A percentile compares a stretch with the other conserved stretches of the same genome.
phyloP scores from a whole-genome alignment of 495 filamentous ascomycete genomes.

The Daldinia concentrica region DNA sequence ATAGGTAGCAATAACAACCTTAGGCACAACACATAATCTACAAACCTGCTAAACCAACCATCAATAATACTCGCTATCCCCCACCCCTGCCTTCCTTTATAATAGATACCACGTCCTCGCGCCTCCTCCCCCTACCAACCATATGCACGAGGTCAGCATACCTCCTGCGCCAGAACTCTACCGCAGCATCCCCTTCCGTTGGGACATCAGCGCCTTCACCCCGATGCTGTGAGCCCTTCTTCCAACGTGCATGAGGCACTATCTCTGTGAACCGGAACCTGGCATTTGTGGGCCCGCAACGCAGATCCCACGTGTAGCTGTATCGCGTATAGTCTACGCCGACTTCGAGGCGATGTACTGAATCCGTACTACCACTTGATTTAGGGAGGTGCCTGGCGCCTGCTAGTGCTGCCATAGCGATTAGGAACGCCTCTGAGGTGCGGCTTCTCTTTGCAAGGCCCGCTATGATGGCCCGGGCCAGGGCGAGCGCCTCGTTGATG shows the following conservation, averaged over 20 bases:
- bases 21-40: background rate
- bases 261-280: constrained; percentile 59
- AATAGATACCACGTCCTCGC: background rate
- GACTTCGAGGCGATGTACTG: constrained; percentile 52
- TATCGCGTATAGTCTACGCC: constrained; percentile 52
- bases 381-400: constrained; percentile 58
- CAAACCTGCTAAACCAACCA: background rate
- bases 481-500: constrained; percentile 59
- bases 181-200: constrained; percentile 45
- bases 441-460: constrained; percentile 54
- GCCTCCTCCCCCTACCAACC: constrained; percentile 38
- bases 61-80: background rate
- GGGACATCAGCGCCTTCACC: constrained; percentile 31
- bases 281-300: constrained; percentile 55
- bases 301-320: constrained; percentile 56
- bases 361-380: constrained; percentile 35
- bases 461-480: constrained; percentile 56
- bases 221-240: constrained; percentile 40
- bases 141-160: constrained; percentile 49
- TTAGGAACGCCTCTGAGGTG: constrained; percentile 60
- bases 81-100: background rate
- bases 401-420: constrained; percentile 61
- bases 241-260: constrained; percentile 52
- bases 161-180: constrained; percentile 51
- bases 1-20: no score